Conservation (phyloP, 495 filamentous ascomycete genomes). For the Hypomontagnella submonticulosa region DNA sequence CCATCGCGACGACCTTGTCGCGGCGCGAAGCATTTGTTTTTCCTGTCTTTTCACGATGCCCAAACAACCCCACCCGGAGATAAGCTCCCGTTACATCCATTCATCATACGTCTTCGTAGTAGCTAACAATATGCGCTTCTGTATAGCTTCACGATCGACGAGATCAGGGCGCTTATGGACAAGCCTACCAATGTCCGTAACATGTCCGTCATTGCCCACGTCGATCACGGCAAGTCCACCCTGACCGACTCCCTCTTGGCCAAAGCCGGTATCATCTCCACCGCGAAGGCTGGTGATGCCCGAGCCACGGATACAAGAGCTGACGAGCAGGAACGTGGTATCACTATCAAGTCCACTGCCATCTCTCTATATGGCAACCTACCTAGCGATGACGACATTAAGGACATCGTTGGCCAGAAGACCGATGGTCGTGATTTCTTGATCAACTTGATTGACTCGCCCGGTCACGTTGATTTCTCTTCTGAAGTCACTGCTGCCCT, state of each 20-base stretch:
- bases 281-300: slow-evolving; percentile 94
- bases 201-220: slow-evolving; percentile 99
- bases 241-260: slow-evolving; percentile 98
- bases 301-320: slow-evolving; percentile 96
- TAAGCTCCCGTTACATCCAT: slow-evolving; percentile 51
- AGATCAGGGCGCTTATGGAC: slow-evolving; percentile 98
- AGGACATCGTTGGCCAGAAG: slow-evolving; percentile 89
- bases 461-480: slow-evolving; percentile 99
- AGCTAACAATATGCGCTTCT: slow-evolving; percentile 50
- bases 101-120: not conserved
- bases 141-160: slow-evolving; percentile 96
- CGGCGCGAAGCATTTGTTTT: slow-evolving; percentile 12
- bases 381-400: slow-evolving; percentile 83
- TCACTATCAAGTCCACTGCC: slow-evolving; percentile 99
- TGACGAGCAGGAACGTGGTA: slow-evolving; percentile 99
- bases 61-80: slow-evolving; percentile 57
- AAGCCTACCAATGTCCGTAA: slow-evolving; percentile 94
- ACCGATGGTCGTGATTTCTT: slow-evolving; percentile 91
- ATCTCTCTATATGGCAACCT: slow-evolving; percentile 97
- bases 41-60: slow-evolving; percentile 20
- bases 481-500: slow-evolving; percentile 99
- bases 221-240: slow-evolving; percentile 99
- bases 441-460: slow-evolving; percentile 99
- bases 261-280: slow-evolving; percentile 99
- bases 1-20: slow-evolving; percentile 42